Evolutionary conservation across 208 protist genomes (phyloP).

Genomic region (Acanthamoeba royreba): DNA sequence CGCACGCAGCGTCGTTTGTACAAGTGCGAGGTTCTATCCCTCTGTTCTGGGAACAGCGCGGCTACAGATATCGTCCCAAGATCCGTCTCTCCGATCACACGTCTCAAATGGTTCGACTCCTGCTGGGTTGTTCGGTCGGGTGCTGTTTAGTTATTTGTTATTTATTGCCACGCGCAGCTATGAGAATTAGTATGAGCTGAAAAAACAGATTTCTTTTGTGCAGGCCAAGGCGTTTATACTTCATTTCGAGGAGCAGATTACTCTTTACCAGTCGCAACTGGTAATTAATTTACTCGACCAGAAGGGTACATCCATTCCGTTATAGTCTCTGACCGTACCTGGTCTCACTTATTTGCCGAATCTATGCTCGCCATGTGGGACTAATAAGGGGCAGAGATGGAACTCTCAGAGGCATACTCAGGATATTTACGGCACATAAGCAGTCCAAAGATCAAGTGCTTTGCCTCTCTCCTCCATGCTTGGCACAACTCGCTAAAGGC

Average conservation of each 20-base stretch:
- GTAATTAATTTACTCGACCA: neutral
- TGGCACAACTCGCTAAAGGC: too few species aligned
- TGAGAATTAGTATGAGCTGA: neutral
- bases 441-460: neutral
- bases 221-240: constrained; percentile 28
- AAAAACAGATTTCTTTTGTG: too few species aligned
- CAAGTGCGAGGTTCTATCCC: constrained; percentile 79
- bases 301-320: neutral
- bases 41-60: constrained; percentile 74
- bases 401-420: neutral
- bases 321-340: neutral
- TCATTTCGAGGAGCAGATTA: constrained; percentile 7
- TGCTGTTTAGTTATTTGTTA: neutral
- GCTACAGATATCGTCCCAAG: neutral
- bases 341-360: neutral
- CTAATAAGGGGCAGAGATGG: neutral
- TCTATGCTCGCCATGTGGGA: neutral
- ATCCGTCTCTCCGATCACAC: neutral
- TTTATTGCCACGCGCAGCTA: neutral
- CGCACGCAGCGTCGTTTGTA: constrained; percentile 67
- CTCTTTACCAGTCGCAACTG: neutral
- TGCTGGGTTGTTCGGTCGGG: too few species aligned
- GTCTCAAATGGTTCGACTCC: neutral
- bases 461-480: neutral
- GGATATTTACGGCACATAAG: constrained; percentile 7